phyloP scores from a whole-genome alignment of 805 yeast species.

The Candida verbasci region DNA sequence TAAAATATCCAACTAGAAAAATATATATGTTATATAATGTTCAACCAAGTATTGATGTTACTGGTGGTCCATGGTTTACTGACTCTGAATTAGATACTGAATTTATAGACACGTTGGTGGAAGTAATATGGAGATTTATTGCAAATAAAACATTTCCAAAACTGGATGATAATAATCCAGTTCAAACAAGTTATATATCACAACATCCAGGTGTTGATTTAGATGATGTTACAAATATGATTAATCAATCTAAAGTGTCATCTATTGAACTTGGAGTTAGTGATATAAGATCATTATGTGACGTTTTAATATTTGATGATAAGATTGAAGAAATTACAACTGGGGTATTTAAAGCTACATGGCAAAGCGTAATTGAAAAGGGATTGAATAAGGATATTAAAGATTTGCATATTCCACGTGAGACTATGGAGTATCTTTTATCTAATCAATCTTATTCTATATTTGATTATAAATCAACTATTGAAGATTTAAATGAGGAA shows the following conservation, averaged over 20 bases:
- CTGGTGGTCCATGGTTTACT: constrained; percentile 99
- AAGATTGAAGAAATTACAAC: constrained; percentile 61
- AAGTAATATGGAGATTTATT: constrained; percentile 84
- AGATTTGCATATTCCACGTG: constrained; percentile 3
- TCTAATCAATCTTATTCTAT: constrained; percentile 4
- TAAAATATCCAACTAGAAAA: constrained; percentile 89
- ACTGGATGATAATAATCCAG: constrained; percentile 30
- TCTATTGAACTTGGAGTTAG: constrained; percentile 70
- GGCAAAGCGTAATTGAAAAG: constrained; percentile 74
- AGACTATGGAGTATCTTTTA: constrained; percentile 7
- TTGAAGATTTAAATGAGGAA: constrained; percentile 24
- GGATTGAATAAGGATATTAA: constrained; percentile 34
- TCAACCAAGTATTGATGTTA: constrained; percentile 92
- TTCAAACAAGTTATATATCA: constrained; percentile 52
- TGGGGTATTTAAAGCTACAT: constrained; percentile 72
- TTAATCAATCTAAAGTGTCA: constrained; percentile 67
- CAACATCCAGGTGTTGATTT: constrained; percentile 64
- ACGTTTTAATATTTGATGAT: constrained; percentile 84
- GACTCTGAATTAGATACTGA: constrained; percentile 93
- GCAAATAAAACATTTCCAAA: constrained; percentile 74
- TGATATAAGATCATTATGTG: constrained; percentile 80
- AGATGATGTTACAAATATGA: constrained; percentile 72
- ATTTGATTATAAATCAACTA: constrained; percentile 26
- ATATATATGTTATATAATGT: constrained; percentile 92
- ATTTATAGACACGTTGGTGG: constrained; percentile 77